Evolutionary conservation across 768 basidiomycete species (phyloP), one percentile per base, ranked within the genome.

Genomic region (Megacollybia marginata): DNA sequence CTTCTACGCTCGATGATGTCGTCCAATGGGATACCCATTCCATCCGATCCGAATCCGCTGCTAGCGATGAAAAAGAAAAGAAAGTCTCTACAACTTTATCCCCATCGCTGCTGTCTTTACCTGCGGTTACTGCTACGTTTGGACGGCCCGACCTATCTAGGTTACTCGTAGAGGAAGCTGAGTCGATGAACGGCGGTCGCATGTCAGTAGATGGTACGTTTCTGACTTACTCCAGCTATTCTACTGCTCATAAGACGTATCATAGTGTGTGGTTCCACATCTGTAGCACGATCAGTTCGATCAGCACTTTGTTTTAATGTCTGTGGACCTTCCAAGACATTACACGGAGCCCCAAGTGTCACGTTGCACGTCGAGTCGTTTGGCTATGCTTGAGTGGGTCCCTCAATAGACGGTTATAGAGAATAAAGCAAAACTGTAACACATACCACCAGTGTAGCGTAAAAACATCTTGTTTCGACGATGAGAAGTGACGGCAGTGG

Each of bases 351-450:
- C 2, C 63, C 72, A n/a, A 70, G 64, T 49, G 65, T 72, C 20
- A 60, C 65, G 0, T 46, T 72, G 46, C 60, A 65, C 42, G 63
- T 69, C 11, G 71, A 72, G 52, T 62, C 69, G 40, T 72, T 73
- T 54, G 71, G 71, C 16, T 71, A 69, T 48, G 69, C 68, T 28
- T 70, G 23, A 28, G 23, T 6, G 2, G 6, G 23, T 3, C 23
- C 2, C 23, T 28, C 23, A 28, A 28, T 28, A 28, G 23, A 28
- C 6, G 4, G 6, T 3, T 28, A 28, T 28, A 28, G 23, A 28
- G 23, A 28, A 28, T 28, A 2, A 28, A 28, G 23, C 6, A 28
- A 28, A 28, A 28, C 23, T 28, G 23, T 28, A 28, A n/a, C n/a
- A n/a, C n/a, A n/a, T n/a, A n/a, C n/a, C n/a, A n/a, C n/a, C n/a